Percentiles rank a stretch among this genome's conserved stretches.
Evolutionary conservation across 2,329 filamentous ascomycete genomes (phyloP).

Genomic region (Boeremia lycopersici): DNA sequence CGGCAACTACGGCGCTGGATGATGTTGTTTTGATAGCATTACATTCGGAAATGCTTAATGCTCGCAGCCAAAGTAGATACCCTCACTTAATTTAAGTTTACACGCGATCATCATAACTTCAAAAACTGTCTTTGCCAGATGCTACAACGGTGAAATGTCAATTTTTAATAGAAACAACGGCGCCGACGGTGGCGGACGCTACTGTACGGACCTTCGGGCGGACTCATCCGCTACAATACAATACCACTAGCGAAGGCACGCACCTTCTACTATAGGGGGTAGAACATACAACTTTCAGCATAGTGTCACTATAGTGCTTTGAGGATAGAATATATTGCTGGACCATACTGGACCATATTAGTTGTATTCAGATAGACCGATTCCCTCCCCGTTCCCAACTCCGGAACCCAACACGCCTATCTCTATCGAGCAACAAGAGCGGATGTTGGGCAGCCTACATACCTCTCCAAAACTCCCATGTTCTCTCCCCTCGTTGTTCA

Average conservation of each 20-base stretch:
- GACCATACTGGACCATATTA: too few species aligned
- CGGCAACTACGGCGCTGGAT: conserved; percentile 11
- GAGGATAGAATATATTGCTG: too few species aligned
- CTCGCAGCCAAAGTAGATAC: conserved; percentile 8
- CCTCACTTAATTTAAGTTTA: conserved; percentile 10
- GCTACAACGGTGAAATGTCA: not conserved
- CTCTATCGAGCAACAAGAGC: too few species aligned
- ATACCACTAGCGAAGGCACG: not conserved
- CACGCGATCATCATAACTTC: not conserved
- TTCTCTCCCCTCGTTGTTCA: too few species aligned
- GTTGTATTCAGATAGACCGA: too few species aligned
- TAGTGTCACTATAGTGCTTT: too few species aligned
- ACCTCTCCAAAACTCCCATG: too few species aligned
- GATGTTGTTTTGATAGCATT: conserved; percentile 12
- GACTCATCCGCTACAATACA: conserved; percentile 8
- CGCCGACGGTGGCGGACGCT: conserved; percentile 1
- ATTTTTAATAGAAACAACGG: not conserved
- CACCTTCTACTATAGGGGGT: too few species aligned
- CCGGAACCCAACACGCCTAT: too few species aligned
- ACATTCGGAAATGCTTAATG: conserved; percentile 6
- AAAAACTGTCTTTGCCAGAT: not conserved
- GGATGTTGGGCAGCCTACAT: too few species aligned
- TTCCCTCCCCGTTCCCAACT: too few species aligned
- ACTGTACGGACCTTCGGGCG: conserved; percentile 6
- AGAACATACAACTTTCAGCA: too few species aligned